These are phyloP conservation scores for Dimargaris xerosporica DNA, from an alignment of 192 early-diverging fungal genomes.

Conservation along the genomic window DNA sequence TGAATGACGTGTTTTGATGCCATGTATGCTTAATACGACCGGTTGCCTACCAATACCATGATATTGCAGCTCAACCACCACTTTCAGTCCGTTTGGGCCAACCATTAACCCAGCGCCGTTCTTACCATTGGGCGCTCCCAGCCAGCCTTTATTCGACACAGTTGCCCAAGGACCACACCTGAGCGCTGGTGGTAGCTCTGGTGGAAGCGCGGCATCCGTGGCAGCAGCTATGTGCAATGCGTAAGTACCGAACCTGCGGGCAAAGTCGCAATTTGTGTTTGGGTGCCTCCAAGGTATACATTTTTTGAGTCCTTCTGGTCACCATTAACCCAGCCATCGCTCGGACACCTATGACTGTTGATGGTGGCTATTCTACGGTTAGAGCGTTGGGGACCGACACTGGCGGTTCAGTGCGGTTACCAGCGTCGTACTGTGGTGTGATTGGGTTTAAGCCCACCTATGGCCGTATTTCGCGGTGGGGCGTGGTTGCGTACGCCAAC, in stretches of 20 bases:
- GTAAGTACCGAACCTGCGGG: constrained; percentile 24
- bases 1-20: too few relatives aligned
- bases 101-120: constrained; percentile 17
- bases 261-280: too few relatives aligned
- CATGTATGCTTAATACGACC: too few relatives aligned
- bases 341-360: too few relatives aligned
- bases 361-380: background rate
- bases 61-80: constrained; percentile 14
- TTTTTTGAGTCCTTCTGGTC: too few relatives aligned
- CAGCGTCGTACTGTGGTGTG: constrained; percentile 85
- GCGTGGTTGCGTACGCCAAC: constrained; percentile 72
- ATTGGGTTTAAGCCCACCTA: constrained; percentile 90
- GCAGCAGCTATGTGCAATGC: constrained; percentile 60
- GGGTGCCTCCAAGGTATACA: too few relatives aligned
- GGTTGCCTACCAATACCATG: too few relatives aligned
- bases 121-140: background rate
- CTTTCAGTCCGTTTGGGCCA: constrained; percentile 20
- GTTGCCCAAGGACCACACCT: background rate
- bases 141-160: background rate
- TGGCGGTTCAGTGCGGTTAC: constrained; percentile 84
- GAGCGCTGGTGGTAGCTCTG: constrained; percentile 75
- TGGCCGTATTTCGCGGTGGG: constrained; percentile 68
- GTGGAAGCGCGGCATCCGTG: constrained; percentile 83
- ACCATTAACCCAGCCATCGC: too few relatives aligned
- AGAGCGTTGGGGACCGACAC: constrained; percentile 88